Percentiles rank a stretch among this genome's conserved stretches.
Conservation (phyloP, 1,139 yeast species). For the Suhomyces panamericanus region DNA sequence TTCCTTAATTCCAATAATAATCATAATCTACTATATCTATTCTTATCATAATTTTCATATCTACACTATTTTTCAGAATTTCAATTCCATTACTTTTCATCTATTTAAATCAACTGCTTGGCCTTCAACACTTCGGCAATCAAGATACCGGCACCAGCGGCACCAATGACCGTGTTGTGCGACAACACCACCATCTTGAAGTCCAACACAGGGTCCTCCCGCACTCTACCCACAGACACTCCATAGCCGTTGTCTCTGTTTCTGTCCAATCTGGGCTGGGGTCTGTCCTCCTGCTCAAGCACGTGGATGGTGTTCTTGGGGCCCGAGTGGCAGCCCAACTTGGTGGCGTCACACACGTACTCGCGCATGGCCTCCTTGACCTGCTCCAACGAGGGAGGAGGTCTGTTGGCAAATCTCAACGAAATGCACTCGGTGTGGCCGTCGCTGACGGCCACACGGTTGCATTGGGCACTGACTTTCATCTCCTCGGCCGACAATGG, state of each 20-base stretch:
- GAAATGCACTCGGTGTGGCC: slow-evolving; percentile 98
- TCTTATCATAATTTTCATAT: too few relatives aligned
- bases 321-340: slow-evolving; percentile 82
- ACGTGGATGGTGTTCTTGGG: slow-evolving; percentile 92
- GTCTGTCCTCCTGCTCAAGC: slow-evolving; percentile 87
- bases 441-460: slow-evolving; percentile 94
- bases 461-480: slow-evolving; percentile 93
- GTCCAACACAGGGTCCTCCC: slow-evolving; percentile 92
- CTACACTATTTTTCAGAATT: too few relatives aligned
- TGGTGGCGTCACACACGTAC: slow-evolving; percentile 82
- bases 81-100: too few relatives aligned
- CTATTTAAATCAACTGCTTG: slow-evolving; percentile 61
- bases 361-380: slow-evolving; percentile 68
- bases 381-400: slow-evolving; percentile 81
- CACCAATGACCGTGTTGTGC: slow-evolving; percentile 96
- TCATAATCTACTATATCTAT: too few relatives aligned
- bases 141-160: slow-evolving; percentile 98
- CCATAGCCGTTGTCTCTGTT: slow-evolving; percentile 94
- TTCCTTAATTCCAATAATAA: too few relatives aligned
- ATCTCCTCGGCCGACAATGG: slow-evolving; percentile 68
- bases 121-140: slow-evolving; percentile 89
- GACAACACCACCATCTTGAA: slow-evolving; percentile 94
- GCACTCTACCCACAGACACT: slow-evolving; percentile 90
- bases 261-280: slow-evolving; percentile 97
- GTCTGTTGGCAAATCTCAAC: slow-evolving; percentile 74